These are phyloP conservation scores for Syzygium malaccense DNA, from an alignment of 441 rosid species.

Conservation along the genomic window DNA sequence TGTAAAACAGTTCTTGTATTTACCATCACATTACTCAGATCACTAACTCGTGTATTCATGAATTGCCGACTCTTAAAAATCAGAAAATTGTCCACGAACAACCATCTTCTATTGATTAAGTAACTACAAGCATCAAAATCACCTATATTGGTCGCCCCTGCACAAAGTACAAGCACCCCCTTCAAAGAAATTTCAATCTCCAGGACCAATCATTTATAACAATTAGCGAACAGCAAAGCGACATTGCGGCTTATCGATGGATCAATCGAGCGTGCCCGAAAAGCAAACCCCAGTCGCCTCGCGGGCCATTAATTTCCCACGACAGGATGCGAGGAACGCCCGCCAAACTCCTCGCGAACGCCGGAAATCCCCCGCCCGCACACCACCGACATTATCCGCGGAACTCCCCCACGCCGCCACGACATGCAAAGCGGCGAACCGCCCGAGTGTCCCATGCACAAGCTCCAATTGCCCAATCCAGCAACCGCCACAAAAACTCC, in stretches of 20 bases:
- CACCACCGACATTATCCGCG: background rate
- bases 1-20: background rate
- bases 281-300: background rate
- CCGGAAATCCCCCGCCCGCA: background rate
- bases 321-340: background rate
- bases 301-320: background rate
- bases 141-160: background rate
- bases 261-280: background rate
- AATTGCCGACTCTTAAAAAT: background rate
- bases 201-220: background rate
- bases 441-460: background rate
- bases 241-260: background rate
- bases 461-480: background rate
- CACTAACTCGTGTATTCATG: background rate
- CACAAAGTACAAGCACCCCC: background rate
- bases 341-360: background rate
- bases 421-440: background rate
- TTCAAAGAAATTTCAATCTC: background rate
- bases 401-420: background rate
- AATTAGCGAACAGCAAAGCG: background rate
- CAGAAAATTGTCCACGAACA: background rate
- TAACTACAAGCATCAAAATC: background rate
- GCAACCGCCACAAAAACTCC: background rate
- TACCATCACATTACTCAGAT: background rate
- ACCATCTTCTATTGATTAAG: background rate